A percentile compares a stretch with the other conserved stretches of the same genome.
Evolutionary conservation across 352 stramenopile species (phyloP).

Genomic region (Pythium dissimile): DNA sequence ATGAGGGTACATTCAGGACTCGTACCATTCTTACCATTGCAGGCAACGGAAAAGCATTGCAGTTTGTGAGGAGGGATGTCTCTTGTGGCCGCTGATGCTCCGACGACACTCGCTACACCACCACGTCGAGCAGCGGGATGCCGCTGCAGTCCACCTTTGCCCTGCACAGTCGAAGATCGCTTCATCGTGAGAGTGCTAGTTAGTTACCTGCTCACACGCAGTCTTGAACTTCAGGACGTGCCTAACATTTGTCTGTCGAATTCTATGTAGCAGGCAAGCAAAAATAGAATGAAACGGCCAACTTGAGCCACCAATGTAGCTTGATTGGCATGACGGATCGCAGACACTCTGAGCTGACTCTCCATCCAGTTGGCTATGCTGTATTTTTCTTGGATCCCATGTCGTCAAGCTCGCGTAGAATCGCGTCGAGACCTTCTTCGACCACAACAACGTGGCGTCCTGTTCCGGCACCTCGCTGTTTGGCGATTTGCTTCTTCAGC

Average conservation of each 20-base stretch:
- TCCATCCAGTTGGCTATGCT: too few relatives aligned
- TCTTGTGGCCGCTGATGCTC: conserved; percentile 7
- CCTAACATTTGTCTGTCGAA: not conserved
- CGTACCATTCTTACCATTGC: conserved; percentile 26
- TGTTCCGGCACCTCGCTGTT: not conserved
- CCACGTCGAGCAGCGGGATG: not conserved
- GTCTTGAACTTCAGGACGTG: too few relatives aligned
- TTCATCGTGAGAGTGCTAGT: not conserved
- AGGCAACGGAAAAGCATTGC: conserved; percentile 62
- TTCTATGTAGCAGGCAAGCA: not conserved
- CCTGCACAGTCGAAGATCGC: not conserved
- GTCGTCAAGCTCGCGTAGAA: conserved; percentile 14
- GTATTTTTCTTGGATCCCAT: not conserved
- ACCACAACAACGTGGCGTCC: not conserved
- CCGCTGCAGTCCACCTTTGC: not conserved
- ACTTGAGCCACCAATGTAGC: too few relatives aligned
- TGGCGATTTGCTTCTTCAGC: not conserved
- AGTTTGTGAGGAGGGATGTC: conserved; percentile 32
- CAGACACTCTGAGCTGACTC: too few relatives aligned
- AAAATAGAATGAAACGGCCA: too few relatives aligned
- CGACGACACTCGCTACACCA: not conserved
- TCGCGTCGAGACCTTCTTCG: conserved; percentile 2
- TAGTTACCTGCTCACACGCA: too few relatives aligned
- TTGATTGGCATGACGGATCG: too few relatives aligned
- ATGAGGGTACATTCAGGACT: not conserved